Evolutionary conservation across 129 eudicot genomes (phyloP), one percentile per base, ranked within the genome.

Genomic region (Erigeron canadensis): DNA sequence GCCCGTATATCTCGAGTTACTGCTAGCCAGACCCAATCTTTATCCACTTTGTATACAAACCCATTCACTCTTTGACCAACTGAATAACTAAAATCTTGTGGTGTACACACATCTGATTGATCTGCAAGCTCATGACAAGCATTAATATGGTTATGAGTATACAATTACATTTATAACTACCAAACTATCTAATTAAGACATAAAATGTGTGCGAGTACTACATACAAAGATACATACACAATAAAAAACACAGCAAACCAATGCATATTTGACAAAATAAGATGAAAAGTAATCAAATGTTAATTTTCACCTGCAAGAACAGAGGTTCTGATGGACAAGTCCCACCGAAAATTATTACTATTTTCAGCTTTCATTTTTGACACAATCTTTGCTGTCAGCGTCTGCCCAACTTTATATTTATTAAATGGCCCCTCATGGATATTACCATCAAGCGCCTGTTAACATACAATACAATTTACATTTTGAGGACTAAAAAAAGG

Each of bases 21-120:
- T 50, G 95, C 44, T 57, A 89, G 38, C 98, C 98, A 94, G 28
- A 73, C 95, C 96, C 98, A 94, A 44, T 89, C 95, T 19, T 37
- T 75, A 60, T 94, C 98, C 53, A 89, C 96, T 75, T 87, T 94
- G 55, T 84, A 87, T 34, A 94, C 90, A 57, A 81, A 89, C 7
- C 96, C 98, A 43, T 79, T 73, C 61, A 94, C 81, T 17, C 55
- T 78, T 76, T 86, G 87, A 15, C 96, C 95, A 28, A 57, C n/a
- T 68, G 82, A 77, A 73, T 82, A 94, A 73, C 58, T 83, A 68
- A 89, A 86, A 6, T 86, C 85, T 72, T 83, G 78, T 23, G 74
- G 16, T 19, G 72, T 44, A 23, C 7, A 16, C 57, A 53, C 50
- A 12, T 23, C 21, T 59, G 81, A 48, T 61, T 77, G 47, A 12